These are phyloP conservation scores for Cutaneotrichosporon sp. DNA, from an alignment of 1,284 basidiomycete genomes.

Conservation along the genomic window DNA sequence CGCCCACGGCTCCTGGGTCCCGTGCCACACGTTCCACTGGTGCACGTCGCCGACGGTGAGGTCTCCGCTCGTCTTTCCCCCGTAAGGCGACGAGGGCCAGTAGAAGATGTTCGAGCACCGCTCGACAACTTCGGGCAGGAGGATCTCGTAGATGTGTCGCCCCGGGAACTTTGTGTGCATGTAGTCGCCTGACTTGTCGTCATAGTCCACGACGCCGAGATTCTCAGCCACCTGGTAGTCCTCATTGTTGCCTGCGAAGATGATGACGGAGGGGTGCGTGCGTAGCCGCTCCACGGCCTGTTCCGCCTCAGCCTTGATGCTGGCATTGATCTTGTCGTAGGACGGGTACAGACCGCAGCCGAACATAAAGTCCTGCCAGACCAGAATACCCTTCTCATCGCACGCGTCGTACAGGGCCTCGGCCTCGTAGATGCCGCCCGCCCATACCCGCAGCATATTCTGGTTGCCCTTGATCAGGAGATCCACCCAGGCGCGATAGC, in stretches of 20 bases:
- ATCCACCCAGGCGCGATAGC: constrained; percentile 51
- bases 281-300: constrained; percentile 51
- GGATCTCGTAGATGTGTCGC: constrained; percentile 76
- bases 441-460: constrained; percentile 56
- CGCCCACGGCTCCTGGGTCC: constrained; percentile 75
- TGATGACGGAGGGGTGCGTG: constrained; percentile 60
- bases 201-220: constrained; percentile 69
- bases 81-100: constrained; percentile 79
- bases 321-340: constrained; percentile 49
- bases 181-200: constrained; percentile 72
- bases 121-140: constrained; percentile 67
- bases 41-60: constrained; percentile 74
- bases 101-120: constrained; percentile 65
- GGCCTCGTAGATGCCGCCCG: constrained; percentile 54
- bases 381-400: constrained; percentile 64
- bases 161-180: constrained; percentile 77
- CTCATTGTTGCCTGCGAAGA: constrained; percentile 89
- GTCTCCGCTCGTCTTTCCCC: constrained; percentile 70
- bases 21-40: constrained; percentile 91
- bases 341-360: constrained; percentile 58
- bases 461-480: constrained; percentile 53
- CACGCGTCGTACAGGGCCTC: constrained; percentile 52
- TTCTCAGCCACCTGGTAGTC: constrained; percentile 66
- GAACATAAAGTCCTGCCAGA: constrained; percentile 54
- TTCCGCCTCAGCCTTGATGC: constrained; percentile 51